Base-by-base conservation (phyloP, 352 stramenopile genomes). In the Phytophthora quininea region DNA sequence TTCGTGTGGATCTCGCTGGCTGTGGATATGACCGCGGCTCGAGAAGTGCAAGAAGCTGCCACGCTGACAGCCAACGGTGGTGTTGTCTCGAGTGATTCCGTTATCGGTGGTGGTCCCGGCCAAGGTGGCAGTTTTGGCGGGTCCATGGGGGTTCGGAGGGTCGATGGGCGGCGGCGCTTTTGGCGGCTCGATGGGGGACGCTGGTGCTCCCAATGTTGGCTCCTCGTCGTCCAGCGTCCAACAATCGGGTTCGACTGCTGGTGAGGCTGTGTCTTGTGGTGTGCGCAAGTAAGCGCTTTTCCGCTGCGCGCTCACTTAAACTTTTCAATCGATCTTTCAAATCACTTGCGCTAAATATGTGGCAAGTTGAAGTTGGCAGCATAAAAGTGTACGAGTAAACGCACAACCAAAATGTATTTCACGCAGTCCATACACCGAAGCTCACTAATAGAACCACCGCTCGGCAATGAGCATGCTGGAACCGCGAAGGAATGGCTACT, bases 1-100 rank as follows among this genome's bases (percentile, higher is more conserved):
- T 66, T 66, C 50, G 50, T 59, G 49, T 66, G 58, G 58, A 71
- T 74, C 57, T 71, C 67, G 15, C 31, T 74, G 45, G 67, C 48
- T 9, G 54, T 71, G 11, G 62, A 75, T 42, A 63, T 75, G 62
- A 71, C 62, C 0, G 47, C 48, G 12, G 57, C 61, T 10, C 42
- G 71, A 52, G 38, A 46, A 33, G 58, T 58, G 52, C 38, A 54
- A 48, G 45, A 58, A 27, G 56, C 57, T 30, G 43, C 35, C 14
- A 61, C 51, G 7, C 24, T 64, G 24, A 71, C 62, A 9, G 61
- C 55, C 2, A 35, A 63, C 35, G 62, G 67, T 33, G 67, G 61
- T n/a, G 58, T 76, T 15, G 48, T 67, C 24, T 54, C 62, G 7
- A 65, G 29, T 8, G 6, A 60, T 31, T 64, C 62, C 1, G 56